Evolutionary conservation across 2,329 filamentous ascomycete species (phyloP), one percentile per base, ranked within the genome.

Genomic region (Chaetomiaceae sp.): DNA sequence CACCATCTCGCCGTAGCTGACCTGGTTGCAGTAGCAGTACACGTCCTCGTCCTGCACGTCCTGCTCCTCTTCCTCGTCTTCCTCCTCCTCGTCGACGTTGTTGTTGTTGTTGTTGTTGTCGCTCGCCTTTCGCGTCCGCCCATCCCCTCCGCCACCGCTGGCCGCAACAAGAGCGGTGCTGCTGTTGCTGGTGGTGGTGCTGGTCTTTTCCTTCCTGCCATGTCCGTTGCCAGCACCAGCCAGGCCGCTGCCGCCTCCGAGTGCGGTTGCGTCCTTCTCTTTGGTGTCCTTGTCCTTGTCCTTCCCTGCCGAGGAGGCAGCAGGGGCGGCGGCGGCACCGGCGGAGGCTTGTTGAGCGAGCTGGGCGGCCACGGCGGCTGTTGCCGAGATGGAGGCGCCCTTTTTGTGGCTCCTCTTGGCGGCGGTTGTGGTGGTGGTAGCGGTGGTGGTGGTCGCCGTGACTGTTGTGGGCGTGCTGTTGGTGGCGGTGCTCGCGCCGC

Each of bases 1-100:
- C 38, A 91, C 86, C 87, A 91, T 91, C 69, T 89, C 86, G 17
- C 87, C 87, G 63, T 89, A 91, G 62, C 86, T 89, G 48, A 89
- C 83, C 42, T 83, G 79, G 60, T 89, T 86, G 66, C 87, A 90
- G 68, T 88, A 88, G 67, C 87, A 89, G 66, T 91, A 91, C 13
- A 82, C 75, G 33, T 83, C 85, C 64, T 91, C 87, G 57, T 87
- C 81, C 4, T 78, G 81, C 54, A 86, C 74, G 31, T 86, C 82
- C 7, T 82, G 81, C 12, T 82, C 83, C 5, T 72, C 71, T 12
- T 75, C 72, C 2, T 61, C 59, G 2, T 13, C 70, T 5, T 70
- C 67, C 13, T 67, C 62, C 5, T 70, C 68, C 13, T 64, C 62
- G 6, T 60, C 63, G 54, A 63, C 44, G 13, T 19, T 20, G 25